Percentiles rank a stretch among this genome's conserved stretches.
These are phyloP conservation scores for Lizonia empirigonia DNA, from an alignment of 2,329 filamentous ascomycete genomes.

Conservation along the genomic window DNA sequence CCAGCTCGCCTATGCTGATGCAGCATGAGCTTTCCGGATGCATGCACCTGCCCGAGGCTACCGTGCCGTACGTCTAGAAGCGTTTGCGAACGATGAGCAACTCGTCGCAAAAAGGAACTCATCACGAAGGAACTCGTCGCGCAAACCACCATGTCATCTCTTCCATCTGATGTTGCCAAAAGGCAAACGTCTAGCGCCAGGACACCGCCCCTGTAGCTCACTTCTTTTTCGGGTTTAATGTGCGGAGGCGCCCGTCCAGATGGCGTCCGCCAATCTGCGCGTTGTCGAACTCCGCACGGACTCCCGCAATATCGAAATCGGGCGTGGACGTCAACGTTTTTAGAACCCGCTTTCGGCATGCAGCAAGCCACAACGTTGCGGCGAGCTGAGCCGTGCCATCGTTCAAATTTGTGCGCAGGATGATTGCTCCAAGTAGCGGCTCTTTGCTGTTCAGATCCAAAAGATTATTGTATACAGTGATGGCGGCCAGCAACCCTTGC, in stretches of 20 bases:
- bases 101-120: no score
- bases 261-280: not conserved
- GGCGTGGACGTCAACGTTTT: not conserved
- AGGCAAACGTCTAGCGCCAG: not conserved
- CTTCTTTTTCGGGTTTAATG: constrained; percentile 4
- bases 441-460: no score
- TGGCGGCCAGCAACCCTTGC: not conserved
- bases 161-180: not conserved
- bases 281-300: constrained; percentile 6
- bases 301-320: constrained; percentile 19
- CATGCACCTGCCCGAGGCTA: constrained; percentile 7
- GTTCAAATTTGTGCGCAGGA: not conserved
- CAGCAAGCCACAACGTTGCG: not conserved
- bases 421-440: no score
- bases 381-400: not conserved
- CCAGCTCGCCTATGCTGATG: constrained; percentile 12
- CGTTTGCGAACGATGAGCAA: not conserved
- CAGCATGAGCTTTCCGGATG: constrained; percentile 18
- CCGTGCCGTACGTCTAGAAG: constrained; percentile 10
- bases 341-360: not conserved
- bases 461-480: no score
- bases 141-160: not conserved
- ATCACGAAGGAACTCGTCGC: not conserved
- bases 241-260: constrained; percentile 3
- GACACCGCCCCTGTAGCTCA: constrained; percentile 2